Evolutionary conservation across 2,329 filamentous ascomycete species (phyloP).

Genomic region (Botrytis paeoniae): DNA sequence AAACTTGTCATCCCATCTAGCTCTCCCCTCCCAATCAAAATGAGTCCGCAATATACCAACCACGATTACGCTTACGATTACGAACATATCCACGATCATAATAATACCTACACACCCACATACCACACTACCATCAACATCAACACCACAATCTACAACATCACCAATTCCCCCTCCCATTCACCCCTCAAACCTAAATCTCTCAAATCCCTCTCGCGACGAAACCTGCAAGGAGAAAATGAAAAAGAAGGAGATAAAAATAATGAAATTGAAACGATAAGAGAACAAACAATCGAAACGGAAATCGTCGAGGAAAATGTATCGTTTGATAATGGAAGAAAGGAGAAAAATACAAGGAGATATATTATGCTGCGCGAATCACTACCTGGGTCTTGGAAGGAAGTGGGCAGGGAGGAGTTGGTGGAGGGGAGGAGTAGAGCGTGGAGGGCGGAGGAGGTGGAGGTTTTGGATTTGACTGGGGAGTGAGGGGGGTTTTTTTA

Average conservation of each 20-base stretch:
- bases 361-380: slow-evolving; percentile 17
- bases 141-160: slow-evolving; percentile 12
- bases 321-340: background rate
- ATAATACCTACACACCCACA: background rate
- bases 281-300: background rate
- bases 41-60: background rate
- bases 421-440: slow-evolving; percentile 19
- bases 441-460: slow-evolving; percentile 18
- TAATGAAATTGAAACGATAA: background rate
- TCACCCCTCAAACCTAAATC: background rate
- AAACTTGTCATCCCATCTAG: slow-evolving; percentile 6
- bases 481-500: background rate
- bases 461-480: slow-evolving; percentile 20
- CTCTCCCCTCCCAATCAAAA: background rate
- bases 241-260: background rate
- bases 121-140: slow-evolving; percentile 5
- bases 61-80: background rate
- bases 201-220: background rate
- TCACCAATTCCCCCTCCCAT: background rate
- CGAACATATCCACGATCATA: background rate
- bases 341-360: background rate
- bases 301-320: background rate
- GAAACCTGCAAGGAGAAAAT: background rate
- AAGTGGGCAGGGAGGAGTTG: slow-evolving; percentile 9
- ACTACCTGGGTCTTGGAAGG: slow-evolving; percentile 16